These are phyloP conservation scores for Pilobolus umbonatus DNA, from an alignment of 192 early-diverging fungal species.

Conservation along the genomic window DNA sequence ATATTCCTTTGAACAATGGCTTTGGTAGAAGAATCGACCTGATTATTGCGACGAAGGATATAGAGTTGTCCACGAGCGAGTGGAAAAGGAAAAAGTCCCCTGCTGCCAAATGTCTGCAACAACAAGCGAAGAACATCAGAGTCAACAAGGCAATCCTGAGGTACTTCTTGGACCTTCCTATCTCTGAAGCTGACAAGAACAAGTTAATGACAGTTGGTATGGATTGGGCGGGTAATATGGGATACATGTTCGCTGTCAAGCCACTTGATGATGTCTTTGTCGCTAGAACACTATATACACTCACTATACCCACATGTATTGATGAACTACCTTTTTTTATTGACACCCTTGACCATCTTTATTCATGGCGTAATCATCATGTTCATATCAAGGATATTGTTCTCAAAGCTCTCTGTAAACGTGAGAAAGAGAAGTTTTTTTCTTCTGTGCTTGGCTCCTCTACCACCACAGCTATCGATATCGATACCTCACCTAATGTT, in stretches of 20 bases:
- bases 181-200: background rate
- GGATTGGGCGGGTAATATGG: constrained; percentile 3
- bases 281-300: background rate
- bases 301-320: background rate
- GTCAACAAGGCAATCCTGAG: constrained; percentile 5
- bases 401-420: background rate
- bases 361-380: constrained; percentile 3
- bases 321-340: constrained; percentile 5
- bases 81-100: constrained; percentile 4
- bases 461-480: background rate
- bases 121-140: constrained; percentile 15
- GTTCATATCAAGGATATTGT: background rate
- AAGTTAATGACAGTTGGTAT: constrained; percentile 10
- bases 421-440: background rate
- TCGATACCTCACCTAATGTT: background rate
- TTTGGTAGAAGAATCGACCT: constrained; percentile 8
- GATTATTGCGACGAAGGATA: background rate
- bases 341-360: constrained; percentile 3
- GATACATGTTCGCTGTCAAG: constrained; percentile 3
- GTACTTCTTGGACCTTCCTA: background rate
- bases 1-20: constrained; percentile 7
- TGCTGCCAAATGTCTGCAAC: background rate
- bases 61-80: constrained; percentile 5
- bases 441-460: background rate
- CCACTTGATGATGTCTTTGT: background rate